Percentiles rank a stretch among this genome's conserved stretches.
phyloP scores from a whole-genome alignment of 768 basidiomycete genomes.

The Tylopilus sp. region DNA sequence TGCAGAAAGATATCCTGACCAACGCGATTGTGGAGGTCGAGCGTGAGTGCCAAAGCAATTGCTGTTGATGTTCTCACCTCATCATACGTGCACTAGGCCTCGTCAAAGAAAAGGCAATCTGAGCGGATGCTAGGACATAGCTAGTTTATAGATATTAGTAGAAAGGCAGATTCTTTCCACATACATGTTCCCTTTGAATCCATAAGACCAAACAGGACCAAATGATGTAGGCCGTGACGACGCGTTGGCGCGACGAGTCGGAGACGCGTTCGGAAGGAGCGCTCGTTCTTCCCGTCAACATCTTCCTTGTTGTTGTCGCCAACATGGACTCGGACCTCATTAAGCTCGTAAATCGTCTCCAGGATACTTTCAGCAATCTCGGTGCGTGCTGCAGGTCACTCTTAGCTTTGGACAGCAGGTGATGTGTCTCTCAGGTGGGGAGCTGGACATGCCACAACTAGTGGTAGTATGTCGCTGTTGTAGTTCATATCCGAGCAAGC shows the following conservation, averaged over 20 bases:
- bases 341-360: conserved; percentile 90
- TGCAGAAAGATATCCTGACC: conserved; percentile 77
- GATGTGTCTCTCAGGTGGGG: conserved; percentile 55
- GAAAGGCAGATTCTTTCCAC: neutral
- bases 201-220: conserved; percentile 23
- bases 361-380: conserved; percentile 87
- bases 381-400: conserved; percentile 45
- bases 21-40: conserved; percentile 87
- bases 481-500: neutral
- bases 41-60: conserved; percentile 55
- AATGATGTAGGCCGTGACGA: conserved; percentile 30
- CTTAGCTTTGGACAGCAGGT: conserved; percentile 4
- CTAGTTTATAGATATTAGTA: conserved; percentile 31
- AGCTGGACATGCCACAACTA: conserved; percentile 90
- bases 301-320: neutral
- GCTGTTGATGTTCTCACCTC: neutral
- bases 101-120: conserved; percentile 91
- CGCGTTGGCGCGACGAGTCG: conserved; percentile 24
- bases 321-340: conserved; percentile 93
- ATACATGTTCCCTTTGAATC: neutral
- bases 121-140: conserved; percentile 24
- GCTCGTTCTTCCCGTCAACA: conserved; percentile 2
- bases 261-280: conserved; percentile 17
- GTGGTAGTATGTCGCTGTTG: conserved; percentile 62
- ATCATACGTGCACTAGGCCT: conserved; percentile 52